Base-by-base conservation (phyloP, 306 rosid genomes). In the Cajanus cajan region DNA sequence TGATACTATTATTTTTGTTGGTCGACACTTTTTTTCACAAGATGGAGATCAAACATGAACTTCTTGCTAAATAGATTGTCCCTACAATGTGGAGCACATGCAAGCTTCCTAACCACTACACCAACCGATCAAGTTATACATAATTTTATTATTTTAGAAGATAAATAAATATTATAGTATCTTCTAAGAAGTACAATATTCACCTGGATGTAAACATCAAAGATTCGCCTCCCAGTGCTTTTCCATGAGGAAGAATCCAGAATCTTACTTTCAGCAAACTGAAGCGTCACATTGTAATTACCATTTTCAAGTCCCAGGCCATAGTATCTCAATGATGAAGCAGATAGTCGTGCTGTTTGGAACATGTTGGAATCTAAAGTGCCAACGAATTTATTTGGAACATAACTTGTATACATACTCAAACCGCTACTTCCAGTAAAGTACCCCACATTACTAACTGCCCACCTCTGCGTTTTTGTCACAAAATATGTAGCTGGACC, bases 251-350 rank as follows among this genome's bases (percentile, higher is more conserved):
- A 13, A 67, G 81, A 2, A 59, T 87, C 61, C 36, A 9, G 16
- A 48, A 85, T 25, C 50, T 44, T 78, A 19, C 31, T 79, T 79
- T 89, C 88, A 0, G 85, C 79, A 83, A 89, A 89, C 44, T 83
- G 82, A 51, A 89, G 90, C 34, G 9, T 78, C 24, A 89, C 84
- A 7, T 76, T 89, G 67, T 89, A 89, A 63, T 83, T 71, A 12
- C 90, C 89, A 39, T 89, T 87, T 40, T 87, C 63, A 37, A 87
- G 88, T 39, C 93, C 89, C 57, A 87, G 34, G 16, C 93, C 90
- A 69, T 81, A 87, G 75, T 89, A 87, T 85, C 93, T 80, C 39
- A 89, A 57, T 43, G 93, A 89, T 62, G 90, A 89, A 78, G 90
- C 82, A 48, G 93, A 89, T 34, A 87, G 36, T 19, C 93, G 81